Evolutionary conservation across 1,139 yeast species (phyloP).

Genomic region (Lodderomyces beijingensis): DNA sequence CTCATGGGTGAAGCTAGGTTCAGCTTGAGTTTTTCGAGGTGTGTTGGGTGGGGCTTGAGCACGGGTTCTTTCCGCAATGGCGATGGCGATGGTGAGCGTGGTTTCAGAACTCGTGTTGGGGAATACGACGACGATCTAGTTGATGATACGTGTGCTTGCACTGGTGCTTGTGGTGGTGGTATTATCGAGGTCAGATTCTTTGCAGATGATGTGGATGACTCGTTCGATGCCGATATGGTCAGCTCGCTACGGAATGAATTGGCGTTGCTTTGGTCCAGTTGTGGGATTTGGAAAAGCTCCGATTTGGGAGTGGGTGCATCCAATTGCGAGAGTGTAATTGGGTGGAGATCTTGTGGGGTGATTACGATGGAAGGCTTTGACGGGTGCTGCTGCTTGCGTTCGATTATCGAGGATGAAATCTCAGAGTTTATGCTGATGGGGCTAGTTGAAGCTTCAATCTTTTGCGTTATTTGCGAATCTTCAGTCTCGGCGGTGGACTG

Average conservation of each 20-base stretch:
- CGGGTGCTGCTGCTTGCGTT: constrained; percentile 1
- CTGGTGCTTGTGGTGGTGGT: no score
- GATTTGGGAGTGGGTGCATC: constrained; percentile 1
- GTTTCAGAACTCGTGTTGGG: no score
- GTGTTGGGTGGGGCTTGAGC: constrained; percentile 20
- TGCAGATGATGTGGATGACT: constrained; percentile 2
- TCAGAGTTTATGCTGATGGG: constrained; percentile 8
- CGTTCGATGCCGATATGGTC: constrained; percentile 3
- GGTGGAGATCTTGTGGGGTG: not conserved
- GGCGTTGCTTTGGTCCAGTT: not conserved
- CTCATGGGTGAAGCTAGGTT: constrained; percentile 4
- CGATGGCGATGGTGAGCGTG: constrained; percentile 14
- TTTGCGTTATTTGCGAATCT: no score
- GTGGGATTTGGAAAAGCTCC: constrained; percentile 1
- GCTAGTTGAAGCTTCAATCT: constrained; percentile 4
- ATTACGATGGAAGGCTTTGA: no score
- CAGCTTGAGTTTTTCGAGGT: constrained; percentile 23
- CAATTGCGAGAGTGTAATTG: not conserved
- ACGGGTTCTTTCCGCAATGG: not conserved
- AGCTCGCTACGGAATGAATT: constrained; percentile 4
- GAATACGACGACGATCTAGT: no score
- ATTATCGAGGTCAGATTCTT: no score
- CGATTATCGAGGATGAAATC: constrained; percentile 4
- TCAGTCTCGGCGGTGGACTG: constrained; percentile 4
- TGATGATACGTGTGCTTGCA: no score